A percentile compares a stretch with the other conserved stretches of the same genome.
These are phyloP conservation scores for Artemisia argyi DNA, from an alignment of 129 eudicot genomes.

Conservation along the genomic window DNA sequence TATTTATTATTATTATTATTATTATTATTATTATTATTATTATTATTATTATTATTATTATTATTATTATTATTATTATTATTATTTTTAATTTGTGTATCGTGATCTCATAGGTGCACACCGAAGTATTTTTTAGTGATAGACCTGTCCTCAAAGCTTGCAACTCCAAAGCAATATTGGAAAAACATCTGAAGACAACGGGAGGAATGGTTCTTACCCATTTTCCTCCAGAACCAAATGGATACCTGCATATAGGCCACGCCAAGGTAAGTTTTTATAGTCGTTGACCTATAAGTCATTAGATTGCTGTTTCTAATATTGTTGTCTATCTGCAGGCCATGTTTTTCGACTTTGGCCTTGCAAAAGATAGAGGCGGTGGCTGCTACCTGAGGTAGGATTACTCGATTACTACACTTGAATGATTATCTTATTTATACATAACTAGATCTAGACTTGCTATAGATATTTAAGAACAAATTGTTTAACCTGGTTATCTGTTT, in stretches of 20 bases:
- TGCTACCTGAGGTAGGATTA: too few relatives aligned
- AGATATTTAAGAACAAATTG: too few relatives aligned
- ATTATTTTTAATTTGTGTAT: slow-evolving; percentile 10
- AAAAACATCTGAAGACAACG: slow-evolving; percentile 66
- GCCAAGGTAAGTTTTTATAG: slow-evolving; percentile 61
- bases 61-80: too few relatives aligned
- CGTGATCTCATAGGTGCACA: slow-evolving; percentile 65
- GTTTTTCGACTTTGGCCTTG: slow-evolving; percentile 98
- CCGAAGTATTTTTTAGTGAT: slow-evolving; percentile 86
- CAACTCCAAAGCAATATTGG: slow-evolving; percentile 70
- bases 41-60: too few relatives aligned
- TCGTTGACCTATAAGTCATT: slow-evolving; percentile 2
- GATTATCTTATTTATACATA: too few relatives aligned
- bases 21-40: too few relatives aligned
- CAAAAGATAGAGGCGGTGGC: slow-evolving; percentile 92
- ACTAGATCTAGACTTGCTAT: too few relatives aligned
- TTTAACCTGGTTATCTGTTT: too few relatives aligned
- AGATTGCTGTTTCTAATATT: slow-evolving; percentile 1
- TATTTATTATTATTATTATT: too few relatives aligned
- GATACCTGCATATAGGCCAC: slow-evolving; percentile 94
- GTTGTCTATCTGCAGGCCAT: slow-evolving; percentile 63
- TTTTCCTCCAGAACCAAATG: slow-evolving; percentile 99
- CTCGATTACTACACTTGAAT: too few relatives aligned
- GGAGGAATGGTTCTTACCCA: slow-evolving; percentile 90
- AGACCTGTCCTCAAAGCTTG: slow-evolving; percentile 76